These are phyloP conservation scores for Penicillium sp. DNA, from an alignment of 2,329 filamentous ascomycete genomes.

Conservation along the genomic window DNA sequence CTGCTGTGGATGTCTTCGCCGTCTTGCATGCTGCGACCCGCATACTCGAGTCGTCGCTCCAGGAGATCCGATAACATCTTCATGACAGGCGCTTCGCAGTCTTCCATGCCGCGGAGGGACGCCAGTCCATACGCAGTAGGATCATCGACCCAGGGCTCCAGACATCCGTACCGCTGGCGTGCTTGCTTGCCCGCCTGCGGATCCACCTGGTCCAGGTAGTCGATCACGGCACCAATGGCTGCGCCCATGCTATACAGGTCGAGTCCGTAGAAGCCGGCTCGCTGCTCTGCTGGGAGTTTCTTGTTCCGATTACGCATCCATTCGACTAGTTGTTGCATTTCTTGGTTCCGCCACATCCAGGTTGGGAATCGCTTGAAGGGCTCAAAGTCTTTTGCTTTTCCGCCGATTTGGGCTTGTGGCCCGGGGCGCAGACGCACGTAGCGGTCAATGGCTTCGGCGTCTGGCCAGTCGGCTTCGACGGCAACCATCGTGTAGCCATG, in stretches of 20 bases:
- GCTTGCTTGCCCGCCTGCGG: conserved; percentile 45
- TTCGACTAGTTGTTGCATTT: conserved; percentile 51
- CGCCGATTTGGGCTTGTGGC: conserved; percentile 32
- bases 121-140: conserved; percentile 50
- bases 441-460: conserved; percentile 50
- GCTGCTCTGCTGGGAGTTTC: conserved; percentile 27
- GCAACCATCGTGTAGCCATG: conserved; percentile 53
- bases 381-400: conserved; percentile 28
- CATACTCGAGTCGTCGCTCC: conserved; percentile 43
- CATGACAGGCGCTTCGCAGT: conserved; percentile 48
- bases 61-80: conserved; percentile 47
- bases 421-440: conserved; percentile 49
- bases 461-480: conserved; percentile 54
- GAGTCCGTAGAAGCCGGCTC: conserved; percentile 49
- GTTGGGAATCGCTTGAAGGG: conserved; percentile 52
- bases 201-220: conserved; percentile 49
- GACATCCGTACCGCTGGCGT: conserved; percentile 45
- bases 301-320: conserved; percentile 50
- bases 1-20: conserved; percentile 49
- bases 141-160: conserved; percentile 50
- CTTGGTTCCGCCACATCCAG: conserved; percentile 56
- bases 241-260: conserved; percentile 51
- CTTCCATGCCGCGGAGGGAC: conserved; percentile 39
- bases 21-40: conserved; percentile 28
- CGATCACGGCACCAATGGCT: conserved; percentile 47